phyloP scores from a whole-genome alignment of 2,329 filamentous ascomycete species.

The Helotiales sp. region DNA sequence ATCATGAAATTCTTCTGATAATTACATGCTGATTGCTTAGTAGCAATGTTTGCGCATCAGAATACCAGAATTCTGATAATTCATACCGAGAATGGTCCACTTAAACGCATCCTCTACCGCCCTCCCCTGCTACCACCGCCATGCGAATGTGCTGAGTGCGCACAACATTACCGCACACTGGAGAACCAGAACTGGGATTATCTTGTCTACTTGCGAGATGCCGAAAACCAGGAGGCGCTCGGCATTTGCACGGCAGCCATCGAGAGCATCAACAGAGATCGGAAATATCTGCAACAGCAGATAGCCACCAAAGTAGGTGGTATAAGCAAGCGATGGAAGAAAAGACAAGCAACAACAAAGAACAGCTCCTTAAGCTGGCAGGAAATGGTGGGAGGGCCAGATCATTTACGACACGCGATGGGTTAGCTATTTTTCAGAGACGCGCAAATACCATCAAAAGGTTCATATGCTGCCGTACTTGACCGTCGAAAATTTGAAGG shows the following conservation, averaged over 20 bases:
- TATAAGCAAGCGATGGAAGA: not conserved
- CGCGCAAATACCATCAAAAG: not conserved
- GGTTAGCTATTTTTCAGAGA: not conserved
- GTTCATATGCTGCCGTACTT: not conserved
- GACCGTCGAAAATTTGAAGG: slow-evolving; percentile 3
- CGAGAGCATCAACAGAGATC: not conserved
- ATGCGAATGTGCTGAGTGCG: not conserved
- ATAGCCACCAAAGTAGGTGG: not conserved
- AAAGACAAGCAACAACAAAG: not conserved
- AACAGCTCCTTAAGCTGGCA: not conserved
- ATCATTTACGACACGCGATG: not conserved
- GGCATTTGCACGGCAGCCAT: not conserved
- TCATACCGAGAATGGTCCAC: too few relatives aligned
- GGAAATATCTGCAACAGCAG: not conserved
- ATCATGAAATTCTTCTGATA: too few relatives aligned
- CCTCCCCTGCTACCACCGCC: too few relatives aligned
- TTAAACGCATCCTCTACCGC: too few relatives aligned
- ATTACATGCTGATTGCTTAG: too few relatives aligned
- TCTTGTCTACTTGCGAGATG: not conserved
- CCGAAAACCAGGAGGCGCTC: not conserved
- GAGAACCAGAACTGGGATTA: not conserved
- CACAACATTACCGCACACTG: not conserved
- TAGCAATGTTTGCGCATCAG: too few relatives aligned
- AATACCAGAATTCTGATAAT: too few relatives aligned
- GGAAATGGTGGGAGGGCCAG: not conserved